Evolutionary conservation across 2,329 filamentous ascomycete genomes (phyloP).

Genomic region (Claviceps purpurea): DNA sequence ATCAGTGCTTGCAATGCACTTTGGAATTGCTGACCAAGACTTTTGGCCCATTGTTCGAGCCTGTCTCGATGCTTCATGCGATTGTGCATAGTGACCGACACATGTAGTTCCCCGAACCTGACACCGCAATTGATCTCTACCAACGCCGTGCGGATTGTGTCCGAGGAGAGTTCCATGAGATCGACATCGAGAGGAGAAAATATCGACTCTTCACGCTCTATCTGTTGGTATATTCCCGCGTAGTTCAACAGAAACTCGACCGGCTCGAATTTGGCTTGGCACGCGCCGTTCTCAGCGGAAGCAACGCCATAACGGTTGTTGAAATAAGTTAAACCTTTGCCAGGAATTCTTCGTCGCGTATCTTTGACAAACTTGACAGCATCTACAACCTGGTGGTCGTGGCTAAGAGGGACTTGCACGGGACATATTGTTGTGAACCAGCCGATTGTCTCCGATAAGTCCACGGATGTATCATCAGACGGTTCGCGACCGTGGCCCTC

Average conservation of each 20-base stretch:
- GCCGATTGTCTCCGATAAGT: conserved; percentile 27
- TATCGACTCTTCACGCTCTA: conserved; percentile 21
- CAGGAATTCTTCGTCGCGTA: conserved; percentile 17
- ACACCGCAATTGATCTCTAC: neutral
- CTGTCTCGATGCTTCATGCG: neutral
- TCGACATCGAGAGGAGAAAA: conserved; percentile 2
- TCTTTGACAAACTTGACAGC: conserved; percentile 20
- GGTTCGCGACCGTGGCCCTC: conserved; percentile 29
- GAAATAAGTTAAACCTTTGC: conserved; percentile 26
- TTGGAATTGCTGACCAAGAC: neutral
- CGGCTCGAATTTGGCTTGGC: conserved; percentile 8
- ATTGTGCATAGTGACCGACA: neutral
- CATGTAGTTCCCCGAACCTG: neutral
- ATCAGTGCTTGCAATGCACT: neutral
- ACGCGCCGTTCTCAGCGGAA: conserved; percentile 9
- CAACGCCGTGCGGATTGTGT: neutral
- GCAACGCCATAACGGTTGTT: conserved; percentile 14
- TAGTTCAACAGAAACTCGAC: conserved; percentile 37
- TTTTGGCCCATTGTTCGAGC: neutral
- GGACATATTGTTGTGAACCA: conserved; percentile 33
- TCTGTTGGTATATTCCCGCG: conserved; percentile 26
- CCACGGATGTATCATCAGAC: conserved; percentile 9
- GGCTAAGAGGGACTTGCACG: conserved; percentile 9
- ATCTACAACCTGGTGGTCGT: conserved; percentile 1
- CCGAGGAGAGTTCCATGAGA: neutral